Evolutionary conservation across 148 eudicot genomes (phyloP), one percentile per base, ranked within the genome.

Genomic region (Bassia scoparia): DNA sequence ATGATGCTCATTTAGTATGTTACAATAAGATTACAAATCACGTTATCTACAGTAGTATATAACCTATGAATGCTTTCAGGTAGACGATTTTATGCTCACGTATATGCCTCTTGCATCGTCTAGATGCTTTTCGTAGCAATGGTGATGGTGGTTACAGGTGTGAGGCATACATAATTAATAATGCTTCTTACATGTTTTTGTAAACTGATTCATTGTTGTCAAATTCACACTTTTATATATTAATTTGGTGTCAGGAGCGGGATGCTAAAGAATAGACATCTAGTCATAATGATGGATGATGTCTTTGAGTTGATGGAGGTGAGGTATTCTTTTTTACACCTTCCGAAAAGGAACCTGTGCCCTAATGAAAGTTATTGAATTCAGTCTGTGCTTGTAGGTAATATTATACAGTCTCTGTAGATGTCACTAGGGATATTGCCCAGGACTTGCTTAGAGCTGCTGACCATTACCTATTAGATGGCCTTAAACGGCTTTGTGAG

Each of bases 241-340:
- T 20, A 21, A 4, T 55, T 50, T 76, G 49, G 3, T 82, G 72
- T 52, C 81, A 90, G 98, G 97, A 91, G 74, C 89, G 84, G 80
- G 90, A 91, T 83, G 98, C 96, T 62, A 87, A 83, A 46, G 96
- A 89, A 84, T 93, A 46, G 93, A 85, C 84, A 94, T 94, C n/a
- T n/a, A n/a, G n/a, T 83, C 98, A 97, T 49, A 91, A 91, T 70
- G 91, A 91, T 74, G 79, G 76, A 81, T 94, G 98, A 83, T 67
- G 91, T 94, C 67, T 94, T 94, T 77, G 93, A 91, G 79, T 77
- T 89, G 86, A 94, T 94, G 98, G 97, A 91, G 97, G 98, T 94
- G 31, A 38, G 59, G 48, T 67, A 54, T 62, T 56, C 43, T 49
- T 8, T 44, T 64, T 48, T 29, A 21, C n/a, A 33, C 27, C 61